Conservation (phyloP, 345 rosid genomes). For the Eucalyptus tenuipes region DNA sequence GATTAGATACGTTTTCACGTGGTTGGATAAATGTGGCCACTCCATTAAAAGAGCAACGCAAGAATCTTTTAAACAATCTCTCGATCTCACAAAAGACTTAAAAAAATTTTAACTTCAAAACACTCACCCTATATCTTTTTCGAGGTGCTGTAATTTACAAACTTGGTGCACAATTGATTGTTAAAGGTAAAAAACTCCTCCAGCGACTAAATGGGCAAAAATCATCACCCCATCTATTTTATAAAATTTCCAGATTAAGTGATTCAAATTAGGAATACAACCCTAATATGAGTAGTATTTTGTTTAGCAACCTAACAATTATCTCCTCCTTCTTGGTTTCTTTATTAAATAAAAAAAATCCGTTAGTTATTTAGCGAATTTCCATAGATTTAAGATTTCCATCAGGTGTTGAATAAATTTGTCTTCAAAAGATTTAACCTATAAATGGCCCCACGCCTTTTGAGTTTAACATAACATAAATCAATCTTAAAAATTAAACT, state of each 20-base stretch:
- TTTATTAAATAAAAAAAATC: not conserved
- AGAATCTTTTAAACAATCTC: not conserved
- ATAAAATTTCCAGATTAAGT: not conserved
- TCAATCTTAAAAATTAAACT: not conserved
- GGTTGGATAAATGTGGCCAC: not conserved
- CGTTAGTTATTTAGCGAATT: not conserved
- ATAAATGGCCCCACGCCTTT: not conserved
- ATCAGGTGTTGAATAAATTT: not conserved
- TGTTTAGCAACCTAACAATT: not conserved
- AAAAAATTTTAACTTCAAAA: not conserved
- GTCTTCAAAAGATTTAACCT: not conserved
- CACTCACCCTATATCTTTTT: not conserved
- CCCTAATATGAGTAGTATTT: not conserved
- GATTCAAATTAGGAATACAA: not conserved
- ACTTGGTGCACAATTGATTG: not conserved
- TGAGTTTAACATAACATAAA: not conserved
- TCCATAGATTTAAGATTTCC: not conserved
- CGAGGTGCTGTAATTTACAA: not conserved
- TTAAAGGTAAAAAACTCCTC: not conserved
- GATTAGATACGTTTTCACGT: not conserved
- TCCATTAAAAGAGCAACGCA: not conserved
- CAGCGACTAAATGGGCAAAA: not conserved
- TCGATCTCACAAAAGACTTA: not conserved
- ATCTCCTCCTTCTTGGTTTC: not conserved
- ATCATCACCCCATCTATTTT: not conserved